phyloP scores from a whole-genome alignment of 2,329 filamentous ascomycete genomes.

The Alternaria novae-zelandiae region DNA sequence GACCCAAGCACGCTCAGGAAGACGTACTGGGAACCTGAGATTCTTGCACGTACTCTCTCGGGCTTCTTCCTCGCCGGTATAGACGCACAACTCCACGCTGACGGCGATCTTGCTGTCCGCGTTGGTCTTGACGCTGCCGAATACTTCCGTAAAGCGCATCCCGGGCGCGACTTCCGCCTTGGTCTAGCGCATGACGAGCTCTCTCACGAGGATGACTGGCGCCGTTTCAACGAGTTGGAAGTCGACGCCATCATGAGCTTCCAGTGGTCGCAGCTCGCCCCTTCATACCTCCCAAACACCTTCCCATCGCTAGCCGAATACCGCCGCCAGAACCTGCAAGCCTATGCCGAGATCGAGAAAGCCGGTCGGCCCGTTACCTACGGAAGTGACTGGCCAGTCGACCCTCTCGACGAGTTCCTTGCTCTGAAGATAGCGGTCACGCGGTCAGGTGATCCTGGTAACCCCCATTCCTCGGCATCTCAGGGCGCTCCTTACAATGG shows the following conservation, averaged over 20 bases:
- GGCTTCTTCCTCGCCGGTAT: neutral
- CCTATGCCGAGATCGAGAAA: slow-evolving; percentile 6
- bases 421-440: slow-evolving; percentile 8
- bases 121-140: slow-evolving; percentile 2
- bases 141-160: neutral
- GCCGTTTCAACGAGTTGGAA: neutral
- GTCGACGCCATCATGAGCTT: slow-evolving; percentile 7
- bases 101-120: neutral
- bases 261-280: slow-evolving; percentile 2
- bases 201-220: neutral
- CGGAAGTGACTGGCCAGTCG: slow-evolving; percentile 7
- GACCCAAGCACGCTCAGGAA: neutral
- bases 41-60: neutral
- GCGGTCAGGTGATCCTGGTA: neutral
- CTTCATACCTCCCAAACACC: slow-evolving; percentile 2
- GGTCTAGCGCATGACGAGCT: slow-evolving; percentile 7
- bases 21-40: slow-evolving; percentile 3
- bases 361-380: slow-evolving; percentile 1
- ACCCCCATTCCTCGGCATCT: slow-evolving; percentile 3
- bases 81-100: slow-evolving; percentile 3
- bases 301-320: slow-evolving; percentile 5
- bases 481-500: neutral
- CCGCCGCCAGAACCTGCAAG: slow-evolving; percentile 1
- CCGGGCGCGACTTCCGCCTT: slow-evolving; percentile 1
- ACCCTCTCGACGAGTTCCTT: slow-evolving; percentile 1